Conservation (phyloP, 139 green algal species). For the Chlorella sp. region DNA sequence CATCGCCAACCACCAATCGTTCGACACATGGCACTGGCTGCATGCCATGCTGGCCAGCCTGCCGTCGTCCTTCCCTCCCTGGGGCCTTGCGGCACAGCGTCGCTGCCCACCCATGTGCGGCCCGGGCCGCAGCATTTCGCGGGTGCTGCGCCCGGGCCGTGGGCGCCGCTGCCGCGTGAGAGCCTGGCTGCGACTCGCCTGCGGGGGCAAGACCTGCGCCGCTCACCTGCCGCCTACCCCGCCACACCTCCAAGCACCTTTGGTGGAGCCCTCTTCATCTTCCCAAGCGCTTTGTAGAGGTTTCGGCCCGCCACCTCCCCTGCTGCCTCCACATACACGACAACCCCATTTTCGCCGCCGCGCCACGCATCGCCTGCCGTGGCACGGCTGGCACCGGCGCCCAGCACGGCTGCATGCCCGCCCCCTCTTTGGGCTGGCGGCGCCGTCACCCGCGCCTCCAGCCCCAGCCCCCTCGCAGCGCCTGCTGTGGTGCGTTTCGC, state of each 20-base stretch:
- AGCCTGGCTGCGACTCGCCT: constrained; percentile 12
- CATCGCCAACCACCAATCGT: background rate
- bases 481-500: background rate
- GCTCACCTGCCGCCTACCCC: constrained; percentile 6
- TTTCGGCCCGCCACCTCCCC: background rate
- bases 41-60: background rate
- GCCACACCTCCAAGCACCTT: background rate
- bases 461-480: background rate
- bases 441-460: background rate
- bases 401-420: constrained; percentile 15
- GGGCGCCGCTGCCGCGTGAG: constrained; percentile 25
- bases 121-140: background rate
- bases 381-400: background rate
- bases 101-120: constrained; percentile 4
- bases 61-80: background rate
- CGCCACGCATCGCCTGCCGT: constrained; percentile 9
- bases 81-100: background rate
- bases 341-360: background rate
- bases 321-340: background rate
- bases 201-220: constrained; percentile 18
- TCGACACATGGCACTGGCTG: background rate
- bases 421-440: background rate
- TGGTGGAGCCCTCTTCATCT: no score
- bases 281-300: background rate
- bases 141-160: background rate